phyloP scores from a whole-genome alignment of 164 flowering plant species.

The Vitis riparia region DNA sequence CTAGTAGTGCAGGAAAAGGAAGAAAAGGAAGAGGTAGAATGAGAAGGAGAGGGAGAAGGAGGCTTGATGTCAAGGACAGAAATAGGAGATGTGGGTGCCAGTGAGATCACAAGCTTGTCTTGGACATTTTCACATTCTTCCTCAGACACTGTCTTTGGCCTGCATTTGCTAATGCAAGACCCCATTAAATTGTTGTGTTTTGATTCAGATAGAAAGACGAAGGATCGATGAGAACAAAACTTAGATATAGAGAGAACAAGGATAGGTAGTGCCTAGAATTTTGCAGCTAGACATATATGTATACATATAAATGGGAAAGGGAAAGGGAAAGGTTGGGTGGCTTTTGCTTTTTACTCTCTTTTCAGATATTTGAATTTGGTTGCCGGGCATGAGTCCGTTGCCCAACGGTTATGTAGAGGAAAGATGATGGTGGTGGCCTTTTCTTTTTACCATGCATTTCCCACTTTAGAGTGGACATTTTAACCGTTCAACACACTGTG shows the following conservation, averaged over 20 bases:
- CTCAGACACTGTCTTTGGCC: slow-evolving; percentile 20
- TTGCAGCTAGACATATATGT: too few species aligned
- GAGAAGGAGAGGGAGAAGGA: slow-evolving; percentile 16
- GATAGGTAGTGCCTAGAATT: not conserved
- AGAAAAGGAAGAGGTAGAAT: slow-evolving; percentile 20
- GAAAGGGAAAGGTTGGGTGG: slow-evolving; percentile 2
- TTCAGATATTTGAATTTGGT: slow-evolving; percentile 4
- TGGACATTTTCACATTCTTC: slow-evolving; percentile 30
- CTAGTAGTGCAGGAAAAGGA: slow-evolving; percentile 24
- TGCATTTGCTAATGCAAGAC: slow-evolving; percentile 68
- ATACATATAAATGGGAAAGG: not conserved
- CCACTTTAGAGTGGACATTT: not conserved
- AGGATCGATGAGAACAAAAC: not conserved
- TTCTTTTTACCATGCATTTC: not conserved
- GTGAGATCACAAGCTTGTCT: slow-evolving; percentile 59
- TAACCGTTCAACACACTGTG: not conserved
- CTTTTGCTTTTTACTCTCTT: slow-evolving; percentile 2
- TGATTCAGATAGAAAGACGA: not conserved
- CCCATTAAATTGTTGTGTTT: slow-evolving; percentile 46
- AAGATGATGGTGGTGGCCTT: not conserved
- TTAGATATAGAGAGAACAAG: not conserved
- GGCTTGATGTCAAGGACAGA: slow-evolving; percentile 2
- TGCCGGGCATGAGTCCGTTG: not conserved
- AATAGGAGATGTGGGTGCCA: slow-evolving; percentile 20
- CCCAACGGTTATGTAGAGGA: not conserved